Percentiles rank a stretch among this genome's conserved stretches.
These are phyloP conservation scores for Coemansia sp. DNA, from an alignment of 192 early-diverging fungal species.

Conservation along the genomic window DNA sequence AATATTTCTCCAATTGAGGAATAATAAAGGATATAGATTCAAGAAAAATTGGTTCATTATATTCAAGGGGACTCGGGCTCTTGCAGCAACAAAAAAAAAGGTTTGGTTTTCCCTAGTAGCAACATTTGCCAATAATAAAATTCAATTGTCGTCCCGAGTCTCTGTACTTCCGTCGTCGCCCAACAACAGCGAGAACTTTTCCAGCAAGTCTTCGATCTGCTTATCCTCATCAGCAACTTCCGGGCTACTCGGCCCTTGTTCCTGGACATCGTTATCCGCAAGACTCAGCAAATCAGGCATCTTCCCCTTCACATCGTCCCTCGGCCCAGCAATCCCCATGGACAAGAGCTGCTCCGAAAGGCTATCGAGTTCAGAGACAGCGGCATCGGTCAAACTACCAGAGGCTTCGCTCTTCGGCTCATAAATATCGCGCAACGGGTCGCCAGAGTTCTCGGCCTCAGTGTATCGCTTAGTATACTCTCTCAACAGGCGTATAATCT, in stretches of 20 bases:
- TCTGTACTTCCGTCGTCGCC: slow-evolving; percentile 7
- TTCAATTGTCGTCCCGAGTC: background rate
- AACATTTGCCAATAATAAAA: background rate
- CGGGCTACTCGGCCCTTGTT: background rate
- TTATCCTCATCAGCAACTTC: slow-evolving; percentile 13
- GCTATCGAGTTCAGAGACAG: slow-evolving; percentile 29
- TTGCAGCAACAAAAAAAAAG: background rate
- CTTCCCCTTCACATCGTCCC: slow-evolving; percentile 21
- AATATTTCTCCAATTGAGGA: no score
- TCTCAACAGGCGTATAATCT: slow-evolving; percentile 33
- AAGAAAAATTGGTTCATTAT: background rate
- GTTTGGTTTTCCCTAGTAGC: no score
- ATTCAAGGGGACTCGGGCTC: background rate
- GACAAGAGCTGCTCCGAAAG: slow-evolving; percentile 34
- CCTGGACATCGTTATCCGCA: background rate
- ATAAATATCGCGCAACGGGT: background rate
- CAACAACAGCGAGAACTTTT: slow-evolving; percentile 24
- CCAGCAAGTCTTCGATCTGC: slow-evolving; percentile 27
- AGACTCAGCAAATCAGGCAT: slow-evolving; percentile 7
- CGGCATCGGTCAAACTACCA: background rate
- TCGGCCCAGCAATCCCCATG: slow-evolving; percentile 6
- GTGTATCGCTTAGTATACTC: slow-evolving; percentile 1
- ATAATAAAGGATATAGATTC: no score
- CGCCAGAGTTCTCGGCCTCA: background rate
- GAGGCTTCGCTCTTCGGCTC: background rate